phyloP scores from a whole-genome alignment of 225 moss, liverwort and hornwort genomes.

The Sphagnum tenellum region DNA sequence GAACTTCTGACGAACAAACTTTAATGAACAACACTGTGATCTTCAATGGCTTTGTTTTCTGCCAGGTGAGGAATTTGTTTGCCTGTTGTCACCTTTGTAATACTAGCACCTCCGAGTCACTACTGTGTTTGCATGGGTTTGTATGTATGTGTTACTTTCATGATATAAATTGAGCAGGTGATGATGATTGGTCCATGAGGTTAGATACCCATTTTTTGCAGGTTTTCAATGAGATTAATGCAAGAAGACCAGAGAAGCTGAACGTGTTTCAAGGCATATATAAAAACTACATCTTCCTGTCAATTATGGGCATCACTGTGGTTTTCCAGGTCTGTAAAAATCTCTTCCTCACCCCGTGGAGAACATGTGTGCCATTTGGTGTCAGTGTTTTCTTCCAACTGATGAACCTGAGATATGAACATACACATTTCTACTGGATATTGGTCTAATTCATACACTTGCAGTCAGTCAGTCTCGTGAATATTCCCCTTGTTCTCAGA shows the following conservation, averaged over 20 bases:
- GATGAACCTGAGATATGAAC: too few relatives aligned
- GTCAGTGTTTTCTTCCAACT: too few relatives aligned
- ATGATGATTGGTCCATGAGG: too few relatives aligned
- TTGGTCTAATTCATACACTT: too few relatives aligned
- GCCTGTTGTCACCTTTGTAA: too few relatives aligned
- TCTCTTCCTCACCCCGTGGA: too few relatives aligned
- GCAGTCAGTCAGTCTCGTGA: too few relatives aligned
- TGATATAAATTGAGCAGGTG: too few relatives aligned
- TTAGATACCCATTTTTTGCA: background rate
- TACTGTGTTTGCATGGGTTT: background rate
- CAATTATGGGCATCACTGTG: conserved; percentile 22
- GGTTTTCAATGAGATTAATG: conserved; percentile 47
- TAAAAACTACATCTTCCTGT: conserved; percentile 22
- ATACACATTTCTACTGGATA: too few relatives aligned
- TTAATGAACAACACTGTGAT: conserved; percentile 35
- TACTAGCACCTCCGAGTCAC: background rate
- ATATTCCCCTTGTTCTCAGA: too few relatives aligned
- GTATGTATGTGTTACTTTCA: too few relatives aligned
- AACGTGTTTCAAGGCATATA: conserved; percentile 36
- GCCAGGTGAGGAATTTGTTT: conserved; percentile 14
- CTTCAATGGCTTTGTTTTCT: conserved; percentile 52
- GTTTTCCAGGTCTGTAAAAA: conserved; percentile 20
- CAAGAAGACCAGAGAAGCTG: conserved; percentile 17
- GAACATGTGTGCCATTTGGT: too few relatives aligned
- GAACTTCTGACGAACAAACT: background rate